Percentiles rank a stretch among this genome's conserved stretches.
These are phyloP conservation scores for Schoenoplectus triqueter DNA, from an alignment of 202 grass and related monocot genomes.

Conservation along the genomic window DNA sequence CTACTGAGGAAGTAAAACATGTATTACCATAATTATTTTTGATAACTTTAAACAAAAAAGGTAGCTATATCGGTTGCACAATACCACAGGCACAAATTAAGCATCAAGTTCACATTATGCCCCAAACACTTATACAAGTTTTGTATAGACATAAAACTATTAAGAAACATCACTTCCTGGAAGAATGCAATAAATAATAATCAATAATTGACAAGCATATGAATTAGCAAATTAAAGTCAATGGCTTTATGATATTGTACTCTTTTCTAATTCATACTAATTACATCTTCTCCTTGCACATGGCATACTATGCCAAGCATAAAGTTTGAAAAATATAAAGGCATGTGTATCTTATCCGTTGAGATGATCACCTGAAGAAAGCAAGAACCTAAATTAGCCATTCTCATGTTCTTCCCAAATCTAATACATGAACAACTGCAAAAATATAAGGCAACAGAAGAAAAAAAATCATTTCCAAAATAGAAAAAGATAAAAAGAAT, in stretches of 20 bases:
- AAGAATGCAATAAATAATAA: background rate
- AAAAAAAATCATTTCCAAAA: slow-evolving; percentile 26
- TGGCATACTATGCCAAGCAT: background rate
- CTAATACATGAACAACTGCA: slow-evolving; percentile 90
- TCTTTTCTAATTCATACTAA: background rate
- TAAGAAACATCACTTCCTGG: too few species aligned
- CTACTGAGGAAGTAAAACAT: background rate
- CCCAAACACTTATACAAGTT: background rate
- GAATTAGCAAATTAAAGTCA: slow-evolving; percentile 9
- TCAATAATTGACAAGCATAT: slow-evolving; percentile 5
- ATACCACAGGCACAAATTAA: background rate
- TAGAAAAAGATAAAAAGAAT: slow-evolving; percentile 3
- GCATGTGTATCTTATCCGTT: background rate
- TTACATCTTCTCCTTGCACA: background rate
- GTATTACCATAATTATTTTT: background rate
- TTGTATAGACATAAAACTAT: too few species aligned
- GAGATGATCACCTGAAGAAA: slow-evolving; percentile 80
- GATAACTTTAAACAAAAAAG: background rate
- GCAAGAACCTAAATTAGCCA: slow-evolving; percentile 86
- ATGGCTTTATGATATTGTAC: background rate
- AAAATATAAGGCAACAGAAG: slow-evolving; percentile 24
- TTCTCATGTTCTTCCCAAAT: slow-evolving; percentile 90
- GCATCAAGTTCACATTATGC: background rate
- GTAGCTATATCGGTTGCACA: background rate
- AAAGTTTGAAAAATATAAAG: background rate